Conservation (phyloP, 306 rosid species). For the Lathyrus tuberosus region DNA sequence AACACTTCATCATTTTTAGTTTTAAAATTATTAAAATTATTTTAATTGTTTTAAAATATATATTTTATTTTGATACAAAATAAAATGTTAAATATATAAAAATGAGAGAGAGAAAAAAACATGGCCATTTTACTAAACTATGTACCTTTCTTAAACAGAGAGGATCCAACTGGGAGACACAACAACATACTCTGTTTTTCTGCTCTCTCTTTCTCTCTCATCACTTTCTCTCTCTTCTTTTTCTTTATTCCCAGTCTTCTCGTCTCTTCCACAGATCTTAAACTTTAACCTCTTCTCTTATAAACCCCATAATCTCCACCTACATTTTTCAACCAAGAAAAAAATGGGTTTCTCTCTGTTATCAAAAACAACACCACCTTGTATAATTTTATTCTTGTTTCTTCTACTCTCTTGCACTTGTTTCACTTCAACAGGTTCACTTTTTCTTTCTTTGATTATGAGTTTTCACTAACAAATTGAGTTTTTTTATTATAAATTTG, state of each 20-base stretch:
- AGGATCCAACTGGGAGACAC: conserved; percentile 30
- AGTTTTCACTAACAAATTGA: not conserved
- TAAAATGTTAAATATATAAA: not conserved
- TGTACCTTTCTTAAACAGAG: conserved; percentile 39
- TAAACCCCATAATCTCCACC: not conserved
- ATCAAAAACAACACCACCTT: conserved; percentile 30
- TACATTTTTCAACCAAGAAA: conserved; percentile 12
- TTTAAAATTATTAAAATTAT: no score
- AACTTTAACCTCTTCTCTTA: not conserved
- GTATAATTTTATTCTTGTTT: conserved; percentile 40
- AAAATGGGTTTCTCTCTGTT: conserved; percentile 42
- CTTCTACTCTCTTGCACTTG: conserved; percentile 44
- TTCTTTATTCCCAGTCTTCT: conserved; percentile 37
- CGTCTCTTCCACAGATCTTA: conserved; percentile 42
- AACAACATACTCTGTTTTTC: conserved; percentile 21
- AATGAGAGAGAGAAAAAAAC: not conserved
- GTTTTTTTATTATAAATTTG: not conserved
- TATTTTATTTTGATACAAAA: no score
- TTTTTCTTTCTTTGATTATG: not conserved
- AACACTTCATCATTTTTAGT: no score
- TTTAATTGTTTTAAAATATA: no score
- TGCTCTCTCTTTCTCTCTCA: conserved; percentile 15
- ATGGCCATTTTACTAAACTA: not conserved
- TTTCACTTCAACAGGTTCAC: conserved; percentile 72
- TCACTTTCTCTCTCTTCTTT: conserved; percentile 25